Evolutionary conservation across 2,329 filamentous ascomycete species (phyloP).

Genomic region (Fusarium begoniae): DNA sequence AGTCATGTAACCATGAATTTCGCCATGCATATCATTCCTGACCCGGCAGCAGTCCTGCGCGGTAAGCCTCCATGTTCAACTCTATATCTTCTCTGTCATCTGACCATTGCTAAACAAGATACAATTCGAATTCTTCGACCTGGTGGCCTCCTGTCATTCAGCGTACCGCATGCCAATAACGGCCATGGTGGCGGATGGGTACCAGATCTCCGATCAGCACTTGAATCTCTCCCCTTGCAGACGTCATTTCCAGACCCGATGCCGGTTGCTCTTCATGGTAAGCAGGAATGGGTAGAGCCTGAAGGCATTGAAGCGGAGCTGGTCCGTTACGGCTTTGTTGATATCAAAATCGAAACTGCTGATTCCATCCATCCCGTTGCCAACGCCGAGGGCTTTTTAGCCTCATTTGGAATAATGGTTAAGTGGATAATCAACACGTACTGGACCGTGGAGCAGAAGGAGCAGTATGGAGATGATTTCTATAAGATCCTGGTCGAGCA

Average conservation of each 20-base stretch:
- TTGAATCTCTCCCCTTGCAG: background rate
- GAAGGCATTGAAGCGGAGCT: background rate
- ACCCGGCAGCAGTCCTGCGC: background rate
- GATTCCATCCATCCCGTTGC: background rate
- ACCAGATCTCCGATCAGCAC: background rate
- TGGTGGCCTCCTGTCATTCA: rapidly evolving
- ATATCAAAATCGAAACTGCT: background rate
- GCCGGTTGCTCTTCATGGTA: background rate
- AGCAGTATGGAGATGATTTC: background rate
- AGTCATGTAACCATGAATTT: background rate
- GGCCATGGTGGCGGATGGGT: background rate
- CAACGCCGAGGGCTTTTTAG: background rate
- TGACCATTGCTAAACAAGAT: background rate
- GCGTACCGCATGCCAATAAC: rapidly evolving
- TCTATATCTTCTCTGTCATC: rapidly evolving
- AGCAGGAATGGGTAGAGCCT: background rate
- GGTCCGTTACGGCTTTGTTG: rapidly evolving
- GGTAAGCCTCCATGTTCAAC: rapidly evolving
- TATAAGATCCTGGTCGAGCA: background rate
- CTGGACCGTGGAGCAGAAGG: background rate
- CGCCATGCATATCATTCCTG: background rate
- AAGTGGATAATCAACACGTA: background rate
- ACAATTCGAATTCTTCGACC: rapidly evolving
- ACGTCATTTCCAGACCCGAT: background rate
- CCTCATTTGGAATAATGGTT: background rate